Evolutionary conservation across 805 yeast species (phyloP), one percentile per base, ranked within the genome.

Genomic region (Pichia californica): DNA sequence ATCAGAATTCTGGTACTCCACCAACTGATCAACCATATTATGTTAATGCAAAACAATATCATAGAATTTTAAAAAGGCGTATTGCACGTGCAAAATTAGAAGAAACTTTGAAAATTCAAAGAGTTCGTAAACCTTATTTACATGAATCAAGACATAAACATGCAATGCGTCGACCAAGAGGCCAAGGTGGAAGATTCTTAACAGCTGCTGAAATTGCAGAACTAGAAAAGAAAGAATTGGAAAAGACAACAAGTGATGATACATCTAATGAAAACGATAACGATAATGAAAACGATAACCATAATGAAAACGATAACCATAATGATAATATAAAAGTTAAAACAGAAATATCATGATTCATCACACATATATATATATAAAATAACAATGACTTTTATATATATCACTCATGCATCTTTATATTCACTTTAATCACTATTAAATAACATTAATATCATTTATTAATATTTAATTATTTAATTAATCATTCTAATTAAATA

Each of bases 161-260:
- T 62, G 99, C 99, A 3, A 93, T 93, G 99, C 76, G 98, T 59
- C 77, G 99, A 61, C 98, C 99, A 14, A 78, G 99, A 54, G 99
- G 99, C 23, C 98, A 93, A 67, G 99, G 99, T 27, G 99, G 99
- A 7, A 72, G 99, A 48, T 93, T 93, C 53, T 66, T 93, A 47
- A 93, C 99, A 1, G 96, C 98, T 13, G 95, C 96, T 10, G 93
- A 84, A 55, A 83, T 84, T 43, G 88, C 86, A 5, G 88, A 82
- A 38, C 28, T 44, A 8, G 47, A 44, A 10, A 44, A 36, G 15
- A 40, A 44, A 19, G 45, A 42, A 32, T 10, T 10, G 5, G 41
- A 42, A 29, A 11, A 25, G 7, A 7, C 23, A 7, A 29, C 11
- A 6, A n/a, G 13, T 26, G 6, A 13, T 9, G 16, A 31, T 10